Percentiles rank a stretch among this genome's conserved stretches.
These are phyloP conservation scores for Rhizodiscina lignyota DNA, from an alignment of 495 filamentous ascomycete genomes.

Conservation along the genomic window DNA sequence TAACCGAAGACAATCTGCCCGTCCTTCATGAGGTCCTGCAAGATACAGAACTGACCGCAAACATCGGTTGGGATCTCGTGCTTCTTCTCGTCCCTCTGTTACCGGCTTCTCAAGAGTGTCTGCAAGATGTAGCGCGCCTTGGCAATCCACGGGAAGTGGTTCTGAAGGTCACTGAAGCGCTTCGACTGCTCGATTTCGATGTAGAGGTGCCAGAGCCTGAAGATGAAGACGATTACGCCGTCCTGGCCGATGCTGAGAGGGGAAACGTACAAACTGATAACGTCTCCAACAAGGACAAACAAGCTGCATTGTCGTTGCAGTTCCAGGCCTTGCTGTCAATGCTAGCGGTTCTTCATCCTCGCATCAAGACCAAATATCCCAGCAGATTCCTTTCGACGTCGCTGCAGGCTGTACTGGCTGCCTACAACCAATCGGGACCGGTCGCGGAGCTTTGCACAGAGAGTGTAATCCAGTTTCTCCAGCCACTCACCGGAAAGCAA, in stretches of 20 bases:
- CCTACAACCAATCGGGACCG: conserved; percentile 33
- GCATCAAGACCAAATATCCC: conserved; percentile 81
- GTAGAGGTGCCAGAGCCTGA: conserved; percentile 8
- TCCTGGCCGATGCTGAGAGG: conserved; percentile 13
- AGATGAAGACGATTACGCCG: conserved; percentile 28
- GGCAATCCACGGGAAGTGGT: conserved; percentile 93
- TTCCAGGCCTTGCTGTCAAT: conserved; percentile 68
- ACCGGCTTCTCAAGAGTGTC: conserved; percentile 52
- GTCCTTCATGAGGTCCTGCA: conserved; percentile 63
- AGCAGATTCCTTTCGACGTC: conserved; percentile 87
- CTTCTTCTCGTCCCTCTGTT: conserved; percentile 66
- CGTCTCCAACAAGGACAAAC: too few relatives aligned
- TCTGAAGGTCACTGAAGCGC: conserved; percentile 64
- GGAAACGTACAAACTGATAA: conserved; percentile 2
- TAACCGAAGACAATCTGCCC: conserved; percentile 60
- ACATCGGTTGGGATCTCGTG: conserved; percentile 94
- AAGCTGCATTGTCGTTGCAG: too few relatives aligned
- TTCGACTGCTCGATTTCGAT: conserved; percentile 37
- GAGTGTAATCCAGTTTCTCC: conserved; percentile 58
- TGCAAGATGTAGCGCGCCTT: conserved; percentile 60
- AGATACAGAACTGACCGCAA: conserved; percentile 64
- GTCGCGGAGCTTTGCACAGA: conserved; percentile 50
- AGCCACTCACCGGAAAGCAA: conserved; percentile 53
- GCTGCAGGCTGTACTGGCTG: conserved; percentile 54
- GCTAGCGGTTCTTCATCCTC: conserved; percentile 67